phyloP scores from a whole-genome alignment of 176 grass and related monocot genomes.

The Canna indica region DNA sequence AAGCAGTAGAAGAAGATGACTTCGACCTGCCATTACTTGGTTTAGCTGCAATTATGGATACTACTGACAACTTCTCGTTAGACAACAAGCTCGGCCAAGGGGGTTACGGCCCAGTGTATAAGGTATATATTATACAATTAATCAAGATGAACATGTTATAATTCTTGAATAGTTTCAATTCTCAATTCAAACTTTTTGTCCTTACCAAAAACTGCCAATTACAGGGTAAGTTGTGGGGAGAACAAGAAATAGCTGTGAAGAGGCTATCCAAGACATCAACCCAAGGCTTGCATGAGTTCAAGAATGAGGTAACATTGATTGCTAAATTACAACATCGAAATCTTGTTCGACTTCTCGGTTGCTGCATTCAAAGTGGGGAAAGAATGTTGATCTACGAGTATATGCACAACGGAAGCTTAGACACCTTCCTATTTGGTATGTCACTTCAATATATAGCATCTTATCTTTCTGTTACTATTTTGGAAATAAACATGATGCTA shows the following conservation, averaged over 20 bases:
- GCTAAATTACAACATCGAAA: background rate
- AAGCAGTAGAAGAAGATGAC: background rate
- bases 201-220: background rate
- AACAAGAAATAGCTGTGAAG: background rate
- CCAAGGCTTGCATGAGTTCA: background rate
- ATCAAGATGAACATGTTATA: too few species aligned
- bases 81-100: constrained; percentile 2
- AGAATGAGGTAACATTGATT: background rate
- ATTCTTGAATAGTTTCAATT: too few species aligned
- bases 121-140: too few species aligned
- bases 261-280: background rate
- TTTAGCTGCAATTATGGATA: background rate
- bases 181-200: too few species aligned
- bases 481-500: too few species aligned
- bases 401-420: background rate
- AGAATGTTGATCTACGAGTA: background rate
- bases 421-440: background rate
- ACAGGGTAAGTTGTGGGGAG: background rate
- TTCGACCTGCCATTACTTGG: background rate
- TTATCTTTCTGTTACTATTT: too few species aligned
- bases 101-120: background rate
- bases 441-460: background rate
- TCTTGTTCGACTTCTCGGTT: background rate
- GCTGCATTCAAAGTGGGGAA: background rate
- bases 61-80: background rate